Percentiles rank a stretch among this genome's conserved stretches.
These are phyloP conservation scores for Solanum sitiens DNA, from an alignment of 257 asterid genomes.

Conservation along the genomic window DNA sequence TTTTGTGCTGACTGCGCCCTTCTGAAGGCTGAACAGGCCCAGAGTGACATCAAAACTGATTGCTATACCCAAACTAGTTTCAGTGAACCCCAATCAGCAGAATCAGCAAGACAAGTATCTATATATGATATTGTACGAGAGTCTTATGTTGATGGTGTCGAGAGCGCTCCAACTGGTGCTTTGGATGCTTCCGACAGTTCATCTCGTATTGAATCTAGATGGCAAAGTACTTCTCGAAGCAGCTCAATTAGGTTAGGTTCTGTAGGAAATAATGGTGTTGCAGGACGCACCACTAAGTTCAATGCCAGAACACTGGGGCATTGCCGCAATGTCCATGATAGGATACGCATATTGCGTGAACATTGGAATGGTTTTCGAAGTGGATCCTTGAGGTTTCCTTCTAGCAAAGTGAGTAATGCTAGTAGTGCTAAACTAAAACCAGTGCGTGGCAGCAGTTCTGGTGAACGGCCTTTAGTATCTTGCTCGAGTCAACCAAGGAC, in stretches of 20 bases:
- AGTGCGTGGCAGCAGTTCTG: background rate
- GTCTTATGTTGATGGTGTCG: slow-evolving; percentile 13
- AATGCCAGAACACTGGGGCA: slow-evolving; percentile 38
- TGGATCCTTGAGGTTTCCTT: slow-evolving; percentile 41
- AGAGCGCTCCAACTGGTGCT: slow-evolving; percentile 11
- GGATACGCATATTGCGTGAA: slow-evolving; percentile 41
- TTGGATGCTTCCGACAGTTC: slow-evolving; percentile 1
- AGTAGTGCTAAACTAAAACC: slow-evolving; percentile 8
- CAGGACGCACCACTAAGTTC: slow-evolving; percentile 5
- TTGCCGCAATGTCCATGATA: slow-evolving; percentile 45
- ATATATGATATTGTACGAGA: slow-evolving; percentile 32
- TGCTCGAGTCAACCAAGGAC: slow-evolving; percentile 12
- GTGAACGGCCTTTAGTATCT: slow-evolving; percentile 8
- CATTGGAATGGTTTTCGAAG: slow-evolving; percentile 45
- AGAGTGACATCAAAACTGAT: slow-evolving; percentile 19
- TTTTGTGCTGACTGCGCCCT: slow-evolving; percentile 63
- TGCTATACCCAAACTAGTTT: slow-evolving; percentile 9
- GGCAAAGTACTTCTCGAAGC: background rate
- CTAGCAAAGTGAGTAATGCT: slow-evolving; percentile 10
- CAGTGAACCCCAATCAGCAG: background rate
- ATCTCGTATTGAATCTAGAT: slow-evolving; percentile 1
- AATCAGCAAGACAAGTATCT: slow-evolving; percentile 16
- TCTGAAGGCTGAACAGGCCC: slow-evolving; percentile 41
- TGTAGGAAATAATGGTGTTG: slow-evolving; percentile 8
- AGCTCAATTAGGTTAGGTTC: slow-evolving; percentile 5